Evolutionary conservation across 2,329 filamentous ascomycete genomes (phyloP), one percentile per base, ranked within the genome.

Genomic region (Fusarium floridanum): DNA sequence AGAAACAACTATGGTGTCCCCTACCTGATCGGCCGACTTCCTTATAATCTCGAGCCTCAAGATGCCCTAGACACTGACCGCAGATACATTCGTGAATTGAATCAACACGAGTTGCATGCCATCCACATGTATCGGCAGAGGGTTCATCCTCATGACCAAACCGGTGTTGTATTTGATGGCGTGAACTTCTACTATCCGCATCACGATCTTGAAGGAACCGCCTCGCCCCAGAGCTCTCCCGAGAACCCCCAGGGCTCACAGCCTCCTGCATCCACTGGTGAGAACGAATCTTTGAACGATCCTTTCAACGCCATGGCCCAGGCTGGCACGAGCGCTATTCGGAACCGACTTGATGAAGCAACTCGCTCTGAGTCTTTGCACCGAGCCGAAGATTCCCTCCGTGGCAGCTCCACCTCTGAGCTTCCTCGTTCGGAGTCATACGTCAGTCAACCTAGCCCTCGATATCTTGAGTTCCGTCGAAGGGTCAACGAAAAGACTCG

Each of bases 121-220:
- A 87, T 90, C 53, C 86, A 88, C 71, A 81, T 91, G 72, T 92
- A 91, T 78, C 92, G 90, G 89, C 89, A 88, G 11, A 87, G 88
- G 50, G 86, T 88, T 17, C 86, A 89, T 48, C 84, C 82, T 34
- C 85, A 86, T 72, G 84, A 85, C 14, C 84, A 87, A 59, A 85
- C 83, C 37, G 88, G 89, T 3, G 82, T 91, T 37, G 91, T 90
- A 79, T 92, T 90, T 75, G 90, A 92, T 73, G 90, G 91, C 27
- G 91, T 90, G 78, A 86, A 91, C 78, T 92, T 92, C 74, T 92
- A 91, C 71, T 88, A 87, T 34, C 82, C 88, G 4, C 91, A 90
- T 1, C 88, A 89, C 5, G 67, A 69, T 20, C 36, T 66, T 36
- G 34, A 53, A 27, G 59, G 65, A 39, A 6, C 34, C 12, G n/a